phyloP scores from a whole-genome alignment of 2,329 filamentous ascomycete species.

The Paracoccidioides brasiliensis region DNA sequence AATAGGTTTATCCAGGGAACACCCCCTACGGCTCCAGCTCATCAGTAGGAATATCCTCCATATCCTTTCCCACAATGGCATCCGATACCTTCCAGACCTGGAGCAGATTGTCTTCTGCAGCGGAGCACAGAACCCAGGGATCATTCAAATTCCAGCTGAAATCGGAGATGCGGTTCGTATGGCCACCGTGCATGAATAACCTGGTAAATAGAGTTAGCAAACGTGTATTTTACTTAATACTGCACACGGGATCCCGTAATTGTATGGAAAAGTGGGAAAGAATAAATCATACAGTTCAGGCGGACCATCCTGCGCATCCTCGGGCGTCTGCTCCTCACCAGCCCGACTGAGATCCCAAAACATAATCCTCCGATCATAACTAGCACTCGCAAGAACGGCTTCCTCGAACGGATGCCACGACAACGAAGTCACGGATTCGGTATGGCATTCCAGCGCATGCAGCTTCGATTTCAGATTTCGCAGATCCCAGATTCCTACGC shows the following conservation, averaged over 20 bases:
- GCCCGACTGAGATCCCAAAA: slow-evolving; percentile 93
- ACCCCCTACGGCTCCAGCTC: slow-evolving; percentile 49
- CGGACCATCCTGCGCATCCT: slow-evolving; percentile 88
- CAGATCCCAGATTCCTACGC: slow-evolving; percentile 88
- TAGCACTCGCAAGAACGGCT: slow-evolving; percentile 76
- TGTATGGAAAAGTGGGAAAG: neutral
- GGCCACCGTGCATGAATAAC: slow-evolving; percentile 96
- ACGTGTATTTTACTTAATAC: neutral
- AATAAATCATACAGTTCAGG: slow-evolving; percentile 65
- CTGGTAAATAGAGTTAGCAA: slow-evolving; percentile 30
- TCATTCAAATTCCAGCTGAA: slow-evolving; percentile 98
- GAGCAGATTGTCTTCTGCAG: slow-evolving; percentile 90
- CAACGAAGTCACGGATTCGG: slow-evolving; percentile 78
- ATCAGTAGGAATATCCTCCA: slow-evolving; percentile 60
- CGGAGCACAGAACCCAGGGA: slow-evolving; percentile 90
- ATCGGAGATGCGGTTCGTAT: slow-evolving; percentile 92
- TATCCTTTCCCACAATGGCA: slow-evolving; percentile 65
- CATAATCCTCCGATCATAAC: slow-evolving; percentile 84
- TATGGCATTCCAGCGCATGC: slow-evolving; percentile 79
- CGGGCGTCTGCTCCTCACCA: slow-evolving; percentile 86
- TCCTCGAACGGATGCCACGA: slow-evolving; percentile 91
- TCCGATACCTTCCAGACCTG: slow-evolving; percentile 88
- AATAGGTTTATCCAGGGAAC: neutral
- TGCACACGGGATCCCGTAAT: neutral
- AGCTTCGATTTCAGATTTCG: slow-evolving; percentile 82